Evolutionary conservation across 2,329 filamentous ascomycete species (phyloP).

Genomic region (Diaporthe sp.): DNA sequence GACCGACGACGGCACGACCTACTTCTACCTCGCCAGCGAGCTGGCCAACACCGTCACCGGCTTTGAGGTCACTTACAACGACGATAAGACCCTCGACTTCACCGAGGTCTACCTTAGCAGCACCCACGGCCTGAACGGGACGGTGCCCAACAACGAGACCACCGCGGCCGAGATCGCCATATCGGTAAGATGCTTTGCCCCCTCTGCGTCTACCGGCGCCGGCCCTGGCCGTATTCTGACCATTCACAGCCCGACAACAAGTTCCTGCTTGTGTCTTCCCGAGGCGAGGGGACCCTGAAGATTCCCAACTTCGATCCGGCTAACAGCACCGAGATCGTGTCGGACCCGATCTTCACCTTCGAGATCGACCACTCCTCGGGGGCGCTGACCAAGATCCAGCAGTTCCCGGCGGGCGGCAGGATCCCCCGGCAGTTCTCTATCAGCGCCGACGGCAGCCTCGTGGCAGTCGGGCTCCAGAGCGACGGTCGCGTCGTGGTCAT

Average conservation of each 20-base stretch:
- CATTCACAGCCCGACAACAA: constrained; percentile 66
- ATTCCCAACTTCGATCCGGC: constrained; percentile 56
- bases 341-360: constrained; percentile 77
- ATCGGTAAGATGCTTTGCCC: constrained; percentile 64
- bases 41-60: constrained; percentile 69
- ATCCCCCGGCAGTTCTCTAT: constrained; percentile 78
- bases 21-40: constrained; percentile 74
- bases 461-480: constrained; percentile 76
- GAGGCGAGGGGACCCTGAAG: constrained; percentile 70
- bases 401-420: constrained; percentile 74
- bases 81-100: constrained; percentile 58
- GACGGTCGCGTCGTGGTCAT: constrained; percentile 74
- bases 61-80: constrained; percentile 68
- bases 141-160: constrained; percentile 19
- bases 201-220: neutral
- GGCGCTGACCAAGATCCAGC: constrained; percentile 67
- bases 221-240: neutral
- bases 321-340: constrained; percentile 62
- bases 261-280: constrained; percentile 78
- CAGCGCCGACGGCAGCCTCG: constrained; percentile 73
- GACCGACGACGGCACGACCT: constrained; percentile 58
- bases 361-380: constrained; percentile 68
- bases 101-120: constrained; percentile 61
- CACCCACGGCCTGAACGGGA: constrained; percentile 64
- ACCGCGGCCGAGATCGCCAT: constrained; percentile 70